Conservation (phyloP, 2,329 filamentous ascomycete species). For the Aspergillus persii region DNA sequence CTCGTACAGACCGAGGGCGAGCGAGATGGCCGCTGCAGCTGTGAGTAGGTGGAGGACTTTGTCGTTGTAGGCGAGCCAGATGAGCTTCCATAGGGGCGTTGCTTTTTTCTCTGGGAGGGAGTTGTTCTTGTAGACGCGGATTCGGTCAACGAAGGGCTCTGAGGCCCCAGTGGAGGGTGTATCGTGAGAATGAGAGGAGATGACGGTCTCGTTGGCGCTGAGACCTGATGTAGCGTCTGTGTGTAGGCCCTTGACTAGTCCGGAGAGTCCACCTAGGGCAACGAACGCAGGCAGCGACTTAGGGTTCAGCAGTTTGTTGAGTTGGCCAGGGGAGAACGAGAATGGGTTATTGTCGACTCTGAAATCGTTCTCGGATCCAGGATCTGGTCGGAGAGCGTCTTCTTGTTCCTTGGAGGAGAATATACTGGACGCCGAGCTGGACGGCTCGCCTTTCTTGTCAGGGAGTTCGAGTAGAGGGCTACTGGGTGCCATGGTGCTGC, state of each 20-base stretch:
- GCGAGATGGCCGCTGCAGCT: slow-evolving; percentile 65
- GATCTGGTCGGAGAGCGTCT: slow-evolving; percentile 69
- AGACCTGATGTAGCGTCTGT: slow-evolving; percentile 68
- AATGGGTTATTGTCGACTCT: slow-evolving; percentile 75
- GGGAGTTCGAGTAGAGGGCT: slow-evolving; percentile 5
- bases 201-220: slow-evolving; percentile 65
- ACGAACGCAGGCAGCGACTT: slow-evolving; percentile 78
- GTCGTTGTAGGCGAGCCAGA: slow-evolving; percentile 77
- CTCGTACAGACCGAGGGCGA: slow-evolving; percentile 69
- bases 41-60: slow-evolving; percentile 70
- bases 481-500: slow-evolving; percentile 14
- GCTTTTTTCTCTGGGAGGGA: slow-evolving; percentile 63
- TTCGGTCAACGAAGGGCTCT: slow-evolving; percentile 6
- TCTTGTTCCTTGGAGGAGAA: slow-evolving; percentile 11
- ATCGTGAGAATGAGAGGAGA: neutral
- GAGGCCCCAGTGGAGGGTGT: neutral
- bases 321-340: slow-evolving; percentile 73
- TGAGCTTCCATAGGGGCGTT: slow-evolving; percentile 64
- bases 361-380: slow-evolving; percentile 72
- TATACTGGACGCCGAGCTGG: slow-evolving; percentile 4
- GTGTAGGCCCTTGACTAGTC: slow-evolving; percentile 73
- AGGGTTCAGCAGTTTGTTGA: slow-evolving; percentile 80
- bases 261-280: slow-evolving; percentile 69
- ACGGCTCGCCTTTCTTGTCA: slow-evolving; percentile 3
- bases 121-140: slow-evolving; percentile 57